Evolutionary conservation across 768 basidiomycete genomes (phyloP), one percentile per base, ranked within the genome.

Genomic region (Boletus rex-veris): DNA sequence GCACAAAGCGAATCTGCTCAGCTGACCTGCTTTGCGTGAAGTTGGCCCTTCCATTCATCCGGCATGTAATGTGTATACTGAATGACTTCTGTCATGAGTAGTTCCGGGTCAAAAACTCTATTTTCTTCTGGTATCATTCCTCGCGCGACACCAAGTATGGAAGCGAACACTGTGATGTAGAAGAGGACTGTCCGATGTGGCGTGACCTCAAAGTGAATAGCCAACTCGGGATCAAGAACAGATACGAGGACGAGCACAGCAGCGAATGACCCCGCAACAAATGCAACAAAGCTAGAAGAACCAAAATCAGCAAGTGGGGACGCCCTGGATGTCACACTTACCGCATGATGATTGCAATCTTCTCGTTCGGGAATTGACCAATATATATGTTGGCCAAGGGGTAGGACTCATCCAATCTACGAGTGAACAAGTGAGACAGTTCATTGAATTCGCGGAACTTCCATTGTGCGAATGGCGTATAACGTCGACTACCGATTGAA

Each of bases 381-480:
- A 98, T 93, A 68, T 98, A 99, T 78, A 93, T 88, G 68, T 87
- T 93, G 11, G 97, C 90, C 10, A 85, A 74, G 0, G 92, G 92
- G 61, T 95, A 92, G 52, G 91, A 93, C 64, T 91, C 85, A 58
- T 93, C 86, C 44, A 98, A 75, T 48, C 97, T 79, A 44, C 92
- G 79, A 35, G 83, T 78, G 70, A 98, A 99, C 35, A 95, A 75
- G 72, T 99, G 97, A 0, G 93, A 90, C 9, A 99, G 76, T 65
- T 99, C 97, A 67, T 99, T 99, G 77, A 98, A 99, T 68, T 99
- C 97, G 52, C 97, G 81, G 67, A 98, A 98, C 67, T 98, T 98
- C 97, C 97, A 99, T 56, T 92, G 86, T 5, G 95, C 95, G 55
- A 89, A 95, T 0, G 86, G 88, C 0, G 97, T 99, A 65, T 98